Evolutionary conservation across 352 stramenopile species (phyloP).

Genomic region (Thraustochytrium sp.): DNA sequence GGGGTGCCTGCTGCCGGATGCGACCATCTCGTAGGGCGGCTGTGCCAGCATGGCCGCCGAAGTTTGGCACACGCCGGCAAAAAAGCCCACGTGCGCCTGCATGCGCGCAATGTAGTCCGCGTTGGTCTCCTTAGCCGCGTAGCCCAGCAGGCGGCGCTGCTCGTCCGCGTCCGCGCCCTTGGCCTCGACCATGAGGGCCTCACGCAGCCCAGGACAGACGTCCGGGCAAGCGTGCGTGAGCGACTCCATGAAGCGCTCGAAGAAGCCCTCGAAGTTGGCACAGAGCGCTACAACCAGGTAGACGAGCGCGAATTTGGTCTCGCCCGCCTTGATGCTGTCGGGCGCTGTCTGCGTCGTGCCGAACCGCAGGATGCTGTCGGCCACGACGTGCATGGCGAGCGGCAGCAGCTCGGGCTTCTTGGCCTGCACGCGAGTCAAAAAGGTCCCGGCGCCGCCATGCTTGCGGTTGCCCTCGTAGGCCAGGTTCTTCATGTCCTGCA

Average conservation of each 20-base stretch:
- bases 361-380: slow-evolving; percentile 20
- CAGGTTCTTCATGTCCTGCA: slow-evolving; percentile 9
- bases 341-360: slow-evolving; percentile 26
- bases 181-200: neutral
- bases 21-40: slow-evolving; percentile 1
- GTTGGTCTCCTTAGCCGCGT: neutral
- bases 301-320: slow-evolving; percentile 37
- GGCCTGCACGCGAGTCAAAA: neutral
- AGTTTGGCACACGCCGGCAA: slow-evolving; percentile 29
- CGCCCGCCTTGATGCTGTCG: slow-evolving; percentile 22
- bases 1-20: slow-evolving; percentile 12
- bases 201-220: neutral
- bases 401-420: slow-evolving; percentile 24
- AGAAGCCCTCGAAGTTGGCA: slow-evolving; percentile 27
- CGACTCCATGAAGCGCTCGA: neutral
- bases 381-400: slow-evolving; percentile 32
- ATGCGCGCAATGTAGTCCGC: slow-evolving; percentile 34
- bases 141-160: neutral
- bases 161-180: neutral
- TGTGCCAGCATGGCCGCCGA: slow-evolving; percentile 20
- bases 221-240: neutral
- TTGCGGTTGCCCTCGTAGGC: slow-evolving; percentile 21
- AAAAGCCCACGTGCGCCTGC: slow-evolving; percentile 29
- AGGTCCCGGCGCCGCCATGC: neutral
- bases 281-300: slow-evolving; percentile 26